Base-by-base conservation (phyloP, 768 basidiomycete genomes). In the Trametes punicea region DNA sequence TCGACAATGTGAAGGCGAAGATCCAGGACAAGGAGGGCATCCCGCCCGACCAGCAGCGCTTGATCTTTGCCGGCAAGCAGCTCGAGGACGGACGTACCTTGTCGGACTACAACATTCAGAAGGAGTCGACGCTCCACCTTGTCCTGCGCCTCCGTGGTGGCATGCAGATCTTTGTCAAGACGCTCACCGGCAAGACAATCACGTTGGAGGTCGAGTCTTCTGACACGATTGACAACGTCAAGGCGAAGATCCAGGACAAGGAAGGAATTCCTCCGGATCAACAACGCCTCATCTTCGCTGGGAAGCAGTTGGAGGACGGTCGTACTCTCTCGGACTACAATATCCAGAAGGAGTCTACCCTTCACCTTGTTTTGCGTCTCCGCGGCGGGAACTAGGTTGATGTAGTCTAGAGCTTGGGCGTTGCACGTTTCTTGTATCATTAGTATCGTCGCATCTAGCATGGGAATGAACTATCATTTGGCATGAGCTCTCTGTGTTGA, bases 11-110 rank as follows among this genome's bases (percentile, higher is more conserved):
- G 21, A 87, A 87, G 70, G 79, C 85, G 2, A 87, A 88, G 75
- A 89, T 90, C 18, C 87, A 88, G 62, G 88, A 90, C 67, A 89
- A 88, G 71, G 88, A 89, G 59, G 89, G 88, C 0, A 90, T 90
- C 27, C 88, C 88, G 33, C 85, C 88, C 2, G 88, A 93, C 62
- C 91, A 94, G 67, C 93, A 95, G 65, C 88, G 93, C 40, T 75
- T 94, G 42, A 93, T 90, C 69, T 96, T 95, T 62, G 93, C 93
- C 41, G 94, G 93, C 42, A 96, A 96, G 77, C 93, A 96, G 67
- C 75, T 95, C 10, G 94, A 96, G 70, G 94, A 97, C 54, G 94
- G 94, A 3, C 88, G 94, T 45, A 97, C 93, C 0, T 79, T 94
- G 4, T 76, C 77, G 60, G 85, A 89, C 51, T 88, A 88, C 67